Evolutionary conservation across 202 grass and related monocot genomes (phyloP).

Genomic region (Schoenoplectus triqueter): DNA sequence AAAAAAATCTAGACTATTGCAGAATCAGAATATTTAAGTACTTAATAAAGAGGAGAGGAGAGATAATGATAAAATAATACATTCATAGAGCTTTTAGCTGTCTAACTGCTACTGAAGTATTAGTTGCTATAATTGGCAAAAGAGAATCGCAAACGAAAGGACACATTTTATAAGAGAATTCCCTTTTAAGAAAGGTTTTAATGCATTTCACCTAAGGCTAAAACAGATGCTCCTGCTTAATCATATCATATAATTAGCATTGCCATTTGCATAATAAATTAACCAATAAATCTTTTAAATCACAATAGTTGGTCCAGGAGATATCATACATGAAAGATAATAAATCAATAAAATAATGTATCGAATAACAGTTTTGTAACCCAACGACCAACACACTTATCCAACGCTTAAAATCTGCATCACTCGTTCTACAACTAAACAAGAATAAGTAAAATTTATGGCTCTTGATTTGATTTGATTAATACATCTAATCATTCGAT

Average conservation of each 20-base stretch:
- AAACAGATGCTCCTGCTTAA: not conserved
- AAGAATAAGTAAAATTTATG: not conserved
- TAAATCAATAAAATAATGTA: conserved; percentile 15
- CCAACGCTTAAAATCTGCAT: conserved; percentile 29
- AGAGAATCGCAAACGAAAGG: not conserved
- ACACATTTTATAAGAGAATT: not conserved
- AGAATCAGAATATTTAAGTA: too few relatives aligned
- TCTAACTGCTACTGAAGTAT: not conserved
- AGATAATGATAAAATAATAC: too few relatives aligned
- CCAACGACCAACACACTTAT: conserved; percentile 36
- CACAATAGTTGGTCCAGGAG: not conserved
- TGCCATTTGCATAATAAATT: not conserved
- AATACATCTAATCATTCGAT: conserved; percentile 14
- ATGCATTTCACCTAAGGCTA: not conserved
- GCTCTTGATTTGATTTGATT: not conserved
- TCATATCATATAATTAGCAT: not conserved
- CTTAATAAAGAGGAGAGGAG: too few relatives aligned
- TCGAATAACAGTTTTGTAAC: not conserved
- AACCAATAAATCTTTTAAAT: not conserved
- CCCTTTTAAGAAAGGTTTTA: not conserved
- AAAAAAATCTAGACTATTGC: too few relatives aligned
- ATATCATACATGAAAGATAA: conserved; percentile 1
- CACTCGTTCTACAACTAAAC: conserved; percentile 16
- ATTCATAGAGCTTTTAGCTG: too few relatives aligned
- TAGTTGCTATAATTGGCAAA: conserved; percentile 3